phyloP scores from a whole-genome alignment of 2,329 filamentous ascomycete species.

The Fusarium solani-melongenae region DNA sequence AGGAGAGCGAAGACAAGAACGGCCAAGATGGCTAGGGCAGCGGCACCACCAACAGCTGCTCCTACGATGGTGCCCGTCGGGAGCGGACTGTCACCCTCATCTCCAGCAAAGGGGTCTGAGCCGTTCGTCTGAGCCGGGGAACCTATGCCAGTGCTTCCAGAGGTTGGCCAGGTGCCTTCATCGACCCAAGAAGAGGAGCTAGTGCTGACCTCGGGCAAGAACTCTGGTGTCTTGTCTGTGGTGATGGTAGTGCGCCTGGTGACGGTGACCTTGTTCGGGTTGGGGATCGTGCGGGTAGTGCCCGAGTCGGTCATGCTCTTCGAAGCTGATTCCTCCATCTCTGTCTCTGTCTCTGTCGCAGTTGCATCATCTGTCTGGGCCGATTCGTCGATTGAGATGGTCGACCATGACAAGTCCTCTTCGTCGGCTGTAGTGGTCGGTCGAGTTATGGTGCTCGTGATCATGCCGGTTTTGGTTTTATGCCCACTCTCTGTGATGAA shows the following conservation, averaged over 20 bases:
- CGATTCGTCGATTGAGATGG: background rate
- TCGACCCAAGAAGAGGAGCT: conserved; percentile 10
- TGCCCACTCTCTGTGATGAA: background rate
- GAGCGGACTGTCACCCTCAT: conserved; percentile 21
- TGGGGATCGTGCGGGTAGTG: conserved; percentile 51
- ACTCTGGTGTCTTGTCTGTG: conserved; percentile 39
- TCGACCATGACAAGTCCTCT: background rate
- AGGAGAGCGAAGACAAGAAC: conserved; percentile 38
- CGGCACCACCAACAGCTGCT: conserved; percentile 44
- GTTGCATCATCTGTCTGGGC: background rate
- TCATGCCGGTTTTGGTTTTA: background rate
- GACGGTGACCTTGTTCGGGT: conserved; percentile 48
- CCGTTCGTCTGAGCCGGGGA: conserved; percentile 23
- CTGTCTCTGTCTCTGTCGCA: background rate
- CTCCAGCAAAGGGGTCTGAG: background rate
- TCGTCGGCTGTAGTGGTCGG: conserved; percentile 2
- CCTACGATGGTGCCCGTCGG: conserved; percentile 50
- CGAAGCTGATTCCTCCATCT: conserved; percentile 5
- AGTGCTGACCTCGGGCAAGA: conserved; percentile 14
- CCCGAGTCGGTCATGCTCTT: conserved; percentile 51
- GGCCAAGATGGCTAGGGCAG: conserved; percentile 42
- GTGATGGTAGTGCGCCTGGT: conserved; percentile 50
- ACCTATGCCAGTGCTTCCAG: conserved; percentile 4
- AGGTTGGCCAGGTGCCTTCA: conserved; percentile 9
- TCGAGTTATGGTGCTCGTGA: conserved; percentile 3